Conservation (phyloP, 179 eudicot genomes). For the Beta corolliflora region DNA sequence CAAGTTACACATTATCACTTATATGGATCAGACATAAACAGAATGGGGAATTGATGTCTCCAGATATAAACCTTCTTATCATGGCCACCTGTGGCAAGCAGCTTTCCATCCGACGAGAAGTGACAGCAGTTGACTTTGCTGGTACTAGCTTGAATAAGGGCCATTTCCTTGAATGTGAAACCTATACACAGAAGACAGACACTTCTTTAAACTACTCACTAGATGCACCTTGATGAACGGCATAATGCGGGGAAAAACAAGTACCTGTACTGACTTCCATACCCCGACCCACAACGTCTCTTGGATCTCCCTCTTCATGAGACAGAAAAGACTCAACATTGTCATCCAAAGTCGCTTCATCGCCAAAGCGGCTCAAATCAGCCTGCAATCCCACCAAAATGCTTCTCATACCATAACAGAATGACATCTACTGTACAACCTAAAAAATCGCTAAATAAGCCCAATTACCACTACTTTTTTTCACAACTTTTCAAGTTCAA, state of each 20-base stretch:
- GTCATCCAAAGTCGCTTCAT: slow-evolving; percentile 84
- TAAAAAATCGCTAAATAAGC: background rate
- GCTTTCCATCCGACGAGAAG: slow-evolving; percentile 93
- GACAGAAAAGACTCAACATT: slow-evolving; percentile 94
- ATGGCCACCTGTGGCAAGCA: slow-evolving; percentile 97
- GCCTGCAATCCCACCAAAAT: slow-evolving; percentile 53
- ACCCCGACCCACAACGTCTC: slow-evolving; percentile 79
- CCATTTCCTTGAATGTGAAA: slow-evolving; percentile 75
- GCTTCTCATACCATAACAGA: slow-evolving; percentile 22
- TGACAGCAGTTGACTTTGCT: slow-evolving; percentile 93
- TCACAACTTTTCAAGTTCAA: background rate
- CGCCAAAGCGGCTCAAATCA: slow-evolving; percentile 84
- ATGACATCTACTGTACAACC: background rate
- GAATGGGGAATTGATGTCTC: background rate
- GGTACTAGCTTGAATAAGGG: slow-evolving; percentile 74
- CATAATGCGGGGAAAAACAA: background rate
- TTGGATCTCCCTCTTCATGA: slow-evolving; percentile 86
- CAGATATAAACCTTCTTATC: slow-evolving; percentile 74
- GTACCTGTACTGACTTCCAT: slow-evolving; percentile 94
- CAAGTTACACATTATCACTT: slow-evolving; percentile 12
- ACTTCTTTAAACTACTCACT: background rate
- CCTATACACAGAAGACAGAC: slow-evolving; percentile 37
- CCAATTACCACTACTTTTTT: background rate
- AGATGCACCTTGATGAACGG: background rate
- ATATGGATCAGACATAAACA: background rate